A percentile compares a stretch with the other conserved stretches of the same genome.
phyloP scores from a whole-genome alignment of 1,284 basidiomycete species.

The Ustilago sp. region DNA sequence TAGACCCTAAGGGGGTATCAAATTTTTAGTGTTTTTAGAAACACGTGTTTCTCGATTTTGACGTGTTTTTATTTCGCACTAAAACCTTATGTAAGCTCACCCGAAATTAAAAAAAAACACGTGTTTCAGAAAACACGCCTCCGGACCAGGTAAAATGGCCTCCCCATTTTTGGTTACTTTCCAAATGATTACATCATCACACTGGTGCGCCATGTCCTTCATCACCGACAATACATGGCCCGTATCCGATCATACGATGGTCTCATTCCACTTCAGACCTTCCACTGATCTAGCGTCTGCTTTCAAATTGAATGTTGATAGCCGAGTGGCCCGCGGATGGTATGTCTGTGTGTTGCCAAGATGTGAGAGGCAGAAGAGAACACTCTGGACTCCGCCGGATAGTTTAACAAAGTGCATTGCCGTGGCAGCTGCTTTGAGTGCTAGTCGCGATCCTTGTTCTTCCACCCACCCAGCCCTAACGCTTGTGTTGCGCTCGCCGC shows the following conservation, averaged over 20 bases:
- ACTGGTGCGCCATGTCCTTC: too few relatives aligned
- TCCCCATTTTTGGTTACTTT: too few relatives aligned
- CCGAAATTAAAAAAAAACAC: too few relatives aligned
- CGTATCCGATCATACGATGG: background rate
- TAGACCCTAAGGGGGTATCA: too few relatives aligned
- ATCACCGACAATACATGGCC: background rate
- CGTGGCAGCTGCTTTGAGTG: background rate
- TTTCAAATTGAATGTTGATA: too few relatives aligned
- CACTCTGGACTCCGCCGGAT: background rate
- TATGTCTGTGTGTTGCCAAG: background rate
- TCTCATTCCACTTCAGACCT: background rate
- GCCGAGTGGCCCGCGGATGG: background rate
- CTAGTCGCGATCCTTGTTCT: constrained; percentile 35
- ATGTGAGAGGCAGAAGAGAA: background rate
- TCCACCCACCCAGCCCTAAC: constrained; percentile 42
- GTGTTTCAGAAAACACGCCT: too few relatives aligned
- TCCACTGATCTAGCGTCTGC: background rate
- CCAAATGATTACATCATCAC: too few relatives aligned
- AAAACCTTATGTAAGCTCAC: too few relatives aligned
- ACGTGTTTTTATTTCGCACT: too few relatives aligned
- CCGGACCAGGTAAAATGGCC: too few relatives aligned
- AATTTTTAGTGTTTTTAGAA: too few relatives aligned
- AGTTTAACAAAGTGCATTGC: background rate
- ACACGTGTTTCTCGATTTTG: too few relatives aligned
- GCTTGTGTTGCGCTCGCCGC: constrained; percentile 39